Base-by-base conservation (phyloP, 768 basidiomycete genomes). In the Sporobolomyces roseus region DNA sequence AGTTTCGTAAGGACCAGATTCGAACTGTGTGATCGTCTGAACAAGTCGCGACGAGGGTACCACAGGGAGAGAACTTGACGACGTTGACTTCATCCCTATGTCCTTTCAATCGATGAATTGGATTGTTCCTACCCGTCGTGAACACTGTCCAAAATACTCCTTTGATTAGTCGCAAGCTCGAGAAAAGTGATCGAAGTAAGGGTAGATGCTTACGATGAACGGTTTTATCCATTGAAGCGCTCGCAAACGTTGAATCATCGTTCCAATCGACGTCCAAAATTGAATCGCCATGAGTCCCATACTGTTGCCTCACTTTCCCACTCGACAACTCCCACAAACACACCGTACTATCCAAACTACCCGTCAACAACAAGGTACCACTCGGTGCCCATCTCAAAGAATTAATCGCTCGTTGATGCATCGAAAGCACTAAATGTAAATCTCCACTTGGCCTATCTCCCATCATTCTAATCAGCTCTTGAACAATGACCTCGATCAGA, bases 11-110 rank as follows among this genome's bases (percentile, higher is more conserved):
- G 1, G 75, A 72, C 76, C 77, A 77, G n/a, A 78, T 68, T 6
- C 77, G 70, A 3, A 78, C 73, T 1, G 76, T 75, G 32, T 49
- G 43, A 64, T 78, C 78, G 73, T 78, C 78, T 29, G 75, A 74
- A 56, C 73, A 73, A 3, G 77, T 75, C 30, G 77, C 78, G 41
- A 78, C 63, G 29, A 75, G 60, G 2, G 68, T 72, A 5, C 73
- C 62, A 49, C 62, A 73, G 5, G 77, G 77, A 25, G 73, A 66
- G 62, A 75, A 77, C n/a, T 67, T 66, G 61, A 77, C 70, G 21
- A 59, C 62, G 66, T 78, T 78, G 65, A 78, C 75, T 51, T 78
- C 78, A 66, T 78, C 77, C 30, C 70, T 73, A 60, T 78, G 78
- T 10, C 78, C 78, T 53, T 70, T 65, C 64, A 78, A 74, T 21